Evolutionary conservation across 2,329 filamentous ascomycete genomes (phyloP), one percentile per base, ranked within the genome.

Genomic region (Diaporthe citri): DNA sequence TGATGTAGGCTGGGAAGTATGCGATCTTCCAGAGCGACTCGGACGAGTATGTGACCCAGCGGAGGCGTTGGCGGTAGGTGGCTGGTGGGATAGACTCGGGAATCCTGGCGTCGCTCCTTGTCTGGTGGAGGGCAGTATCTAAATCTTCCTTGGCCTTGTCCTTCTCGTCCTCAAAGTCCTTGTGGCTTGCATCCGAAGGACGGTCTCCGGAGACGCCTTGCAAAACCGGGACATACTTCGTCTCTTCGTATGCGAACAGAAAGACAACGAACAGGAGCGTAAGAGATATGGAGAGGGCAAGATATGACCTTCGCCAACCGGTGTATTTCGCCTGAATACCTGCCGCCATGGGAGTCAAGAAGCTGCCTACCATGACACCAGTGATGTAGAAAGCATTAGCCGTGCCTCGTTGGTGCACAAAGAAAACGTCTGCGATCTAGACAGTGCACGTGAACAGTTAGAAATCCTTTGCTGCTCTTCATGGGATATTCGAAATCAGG

Each of bases 401-500:
- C 3, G 70, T 51, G 34, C 72, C 72, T n/a, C 72, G 66, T 41
- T 74, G 72, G 41, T 74, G 72, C 7, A 74, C 72, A 31, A 74
- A 74, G 66, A 74, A 74, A n/a, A 74, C 17, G 25, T 74, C 72
- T 20, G 64, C 72, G 15, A 74, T 66, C 62, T 66, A 10, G 43
- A 36, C 10, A 31, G 4, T 28, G 39, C 8, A 20, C 1, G 13
- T 51, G 31, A n/a, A 17, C 12, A 25, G 22, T 51, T n/a, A 66
- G 57, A 43, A 25, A 17, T 34, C 28, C 5, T n/a, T 10, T 28
- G 20, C 15, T 48, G 9, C 34, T 31, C 13, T 22, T 34, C 41
- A n/a, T 3, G 5, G 9, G 4, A 28, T 12, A 12, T 31, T 31
- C 25, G n/a, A 1, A 28, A 10, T 43, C 59, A 62, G 36, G 36